A percentile compares a stretch with the other conserved stretches of the same genome.
phyloP scores from a whole-genome alignment of 1,284 basidiomycete genomes.

The Omphalotus olearius region DNA sequence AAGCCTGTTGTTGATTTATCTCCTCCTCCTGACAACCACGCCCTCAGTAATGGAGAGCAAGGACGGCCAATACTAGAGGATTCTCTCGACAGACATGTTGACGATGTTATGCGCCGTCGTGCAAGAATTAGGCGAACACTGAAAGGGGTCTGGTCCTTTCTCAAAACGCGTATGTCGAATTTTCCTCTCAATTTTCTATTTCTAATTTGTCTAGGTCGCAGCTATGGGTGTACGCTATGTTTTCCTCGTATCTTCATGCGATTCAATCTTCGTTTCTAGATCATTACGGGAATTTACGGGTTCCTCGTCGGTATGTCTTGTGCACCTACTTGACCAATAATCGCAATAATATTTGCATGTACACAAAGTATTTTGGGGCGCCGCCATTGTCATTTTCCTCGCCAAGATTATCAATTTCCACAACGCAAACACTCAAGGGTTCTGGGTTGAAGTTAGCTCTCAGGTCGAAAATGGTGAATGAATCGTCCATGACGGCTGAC shows the following conservation, averaged over 20 bases:
- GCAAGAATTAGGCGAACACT: slow-evolving; percentile 60
- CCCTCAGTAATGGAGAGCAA: slow-evolving; percentile 19
- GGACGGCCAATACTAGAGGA: slow-evolving; percentile 40
- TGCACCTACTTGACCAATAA: neutral
- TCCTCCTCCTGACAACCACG: slow-evolving; percentile 23
- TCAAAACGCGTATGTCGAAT: slow-evolving; percentile 67
- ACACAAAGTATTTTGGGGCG: slow-evolving; percentile 73
- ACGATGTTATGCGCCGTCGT: slow-evolving; percentile 67
- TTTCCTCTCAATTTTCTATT: slow-evolving; percentile 2
- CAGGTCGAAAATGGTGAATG: slow-evolving; percentile 69
- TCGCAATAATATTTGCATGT: neutral
- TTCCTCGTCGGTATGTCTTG: slow-evolving; percentile 61
- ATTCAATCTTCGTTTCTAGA: slow-evolving; percentile 32
- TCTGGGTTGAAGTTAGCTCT: slow-evolving; percentile 75
- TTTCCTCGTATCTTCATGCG: neutral
- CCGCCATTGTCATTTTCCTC: slow-evolving; percentile 77
- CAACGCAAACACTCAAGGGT: slow-evolving; percentile 57
- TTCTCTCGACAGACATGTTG: slow-evolving; percentile 74
- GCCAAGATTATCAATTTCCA: slow-evolving; percentile 66
- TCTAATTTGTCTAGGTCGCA: slow-evolving; percentile 20
- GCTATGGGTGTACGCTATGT: slow-evolving; percentile 51
- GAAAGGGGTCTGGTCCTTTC: slow-evolving; percentile 76
- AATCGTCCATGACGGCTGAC: too few species aligned
- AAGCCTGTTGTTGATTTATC: slow-evolving; percentile 62
- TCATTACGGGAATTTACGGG: slow-evolving; percentile 76